Evolutionary conservation across 768 basidiomycete species (phyloP), one percentile per base, ranked within the genome.

Genomic region (Suillus discolor): DNA sequence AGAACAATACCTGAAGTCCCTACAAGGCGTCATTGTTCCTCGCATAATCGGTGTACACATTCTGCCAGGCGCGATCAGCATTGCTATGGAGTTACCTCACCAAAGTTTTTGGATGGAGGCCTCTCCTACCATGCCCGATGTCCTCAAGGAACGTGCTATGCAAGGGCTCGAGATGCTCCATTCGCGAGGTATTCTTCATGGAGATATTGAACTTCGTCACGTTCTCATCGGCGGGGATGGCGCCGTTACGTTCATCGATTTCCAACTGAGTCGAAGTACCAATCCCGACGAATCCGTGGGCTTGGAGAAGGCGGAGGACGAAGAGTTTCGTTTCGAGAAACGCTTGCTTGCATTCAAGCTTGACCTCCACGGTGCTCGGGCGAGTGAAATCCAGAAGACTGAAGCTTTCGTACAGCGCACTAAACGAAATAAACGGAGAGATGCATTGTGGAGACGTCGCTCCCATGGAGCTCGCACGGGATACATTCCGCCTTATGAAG

Each of bases 91-190:
- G 68, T 75, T 83, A 18, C 89, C 89, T 1, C 86, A 89, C 68
- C 77, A 75, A 18, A 79, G 80, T 8, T 86, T 88, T 72, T 89
- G 89, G 87, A 81, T 87, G 66, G 83, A 88, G 67, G 85, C 89
- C 16, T 85, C 82, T 6, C 73, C 82, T 3, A 81, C 79, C 51
- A 89, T 90, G 87, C 86, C 88, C 4, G 69, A 73, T 8, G 72
- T 80, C 13, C 74, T 88, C 62, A 89, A 89, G 73, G 78, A 83
- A 63, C 78, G 78, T 39, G 83, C 84, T 64, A 72, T 90, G 12
- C 78, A 79, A 4, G 84, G 87, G 12, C 85, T 84, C 67, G 74
- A 80, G 63, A 79, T 81, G 67, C 71, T 87, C 13, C 85, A 87
- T 69, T 74, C 77, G 3, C 76, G 73, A 18, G 84, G 84, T 1